A percentile compares a stretch with the other conserved stretches of the same genome.
Evolutionary conservation across 345 rosid species (phyloP).

Genomic region (Eucalyptus cloeziana): DNA sequence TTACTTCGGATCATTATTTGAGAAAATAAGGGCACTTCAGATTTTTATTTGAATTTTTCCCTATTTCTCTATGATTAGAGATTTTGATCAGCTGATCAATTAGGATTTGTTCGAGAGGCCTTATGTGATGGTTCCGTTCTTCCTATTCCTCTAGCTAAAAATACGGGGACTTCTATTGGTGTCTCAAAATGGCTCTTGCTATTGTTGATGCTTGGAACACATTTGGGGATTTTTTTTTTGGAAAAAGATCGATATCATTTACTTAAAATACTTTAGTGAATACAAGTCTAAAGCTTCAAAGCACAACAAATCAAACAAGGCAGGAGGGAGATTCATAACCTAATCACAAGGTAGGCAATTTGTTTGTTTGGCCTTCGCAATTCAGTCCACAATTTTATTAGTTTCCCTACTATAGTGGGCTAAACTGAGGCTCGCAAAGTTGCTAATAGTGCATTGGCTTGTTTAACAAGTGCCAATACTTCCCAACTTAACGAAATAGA

Average conservation of each 20-base stretch:
- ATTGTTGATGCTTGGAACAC: not conserved
- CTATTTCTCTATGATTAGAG: too few species aligned
- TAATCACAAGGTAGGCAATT: too few species aligned
- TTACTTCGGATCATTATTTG: rapidly evolving
- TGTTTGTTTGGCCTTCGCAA: too few species aligned
- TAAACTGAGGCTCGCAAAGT: too few species aligned
- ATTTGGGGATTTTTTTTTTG: too few species aligned
- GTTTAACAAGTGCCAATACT: not conserved
- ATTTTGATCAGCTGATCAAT: not conserved
- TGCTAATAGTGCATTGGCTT: rapidly evolving
- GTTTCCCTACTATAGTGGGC: not conserved
- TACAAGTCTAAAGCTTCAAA: rapidly evolving
- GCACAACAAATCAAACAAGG: too few species aligned
- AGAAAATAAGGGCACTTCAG: too few species aligned
- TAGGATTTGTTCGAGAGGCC: not conserved
- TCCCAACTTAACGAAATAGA: not conserved
- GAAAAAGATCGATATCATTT: too few species aligned
- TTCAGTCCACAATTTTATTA: rapidly evolving
- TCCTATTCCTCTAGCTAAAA: not conserved
- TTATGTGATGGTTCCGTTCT: not conserved
- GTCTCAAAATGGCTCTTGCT: not conserved
- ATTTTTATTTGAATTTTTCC: too few species aligned
- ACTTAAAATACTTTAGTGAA: too few species aligned
- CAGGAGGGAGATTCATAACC: too few species aligned
- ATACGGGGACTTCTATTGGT: not conserved